These are phyloP conservation scores for Solanum chiquidenum DNA, from an alignment of 257 asterid species.

Conservation along the genomic window DNA sequence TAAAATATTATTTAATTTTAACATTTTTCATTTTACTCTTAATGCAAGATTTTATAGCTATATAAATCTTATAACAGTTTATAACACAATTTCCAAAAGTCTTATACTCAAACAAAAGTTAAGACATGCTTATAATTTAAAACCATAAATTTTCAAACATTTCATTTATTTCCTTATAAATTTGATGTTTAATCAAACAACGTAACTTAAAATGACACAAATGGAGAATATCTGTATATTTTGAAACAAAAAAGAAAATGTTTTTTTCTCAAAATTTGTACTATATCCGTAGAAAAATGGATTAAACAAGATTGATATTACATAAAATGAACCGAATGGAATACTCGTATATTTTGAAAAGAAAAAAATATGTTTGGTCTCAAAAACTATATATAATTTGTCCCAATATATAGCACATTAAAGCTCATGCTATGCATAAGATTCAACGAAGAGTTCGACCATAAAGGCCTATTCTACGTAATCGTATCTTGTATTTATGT, in stretches of 20 bases:
- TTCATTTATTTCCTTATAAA: background rate
- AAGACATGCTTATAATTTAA: background rate
- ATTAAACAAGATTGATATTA: background rate
- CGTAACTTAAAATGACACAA: background rate
- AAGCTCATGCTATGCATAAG: background rate
- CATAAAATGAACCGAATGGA: background rate
- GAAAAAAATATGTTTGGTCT: background rate
- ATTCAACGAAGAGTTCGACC: rapidly evolving
- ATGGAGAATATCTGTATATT: background rate
- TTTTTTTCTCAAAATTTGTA: background rate
- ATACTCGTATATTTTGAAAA: background rate
- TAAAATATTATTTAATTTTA: background rate
- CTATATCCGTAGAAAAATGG: background rate
- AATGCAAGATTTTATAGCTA: background rate
- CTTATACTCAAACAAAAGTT: background rate
- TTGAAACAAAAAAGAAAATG: background rate
- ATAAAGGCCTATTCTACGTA: background rate
- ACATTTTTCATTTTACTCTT: background rate
- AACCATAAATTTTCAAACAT: background rate
- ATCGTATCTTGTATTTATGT: too few species aligned
- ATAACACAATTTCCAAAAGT: background rate
- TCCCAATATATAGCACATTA: background rate
- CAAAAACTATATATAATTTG: background rate
- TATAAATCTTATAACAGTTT: background rate
- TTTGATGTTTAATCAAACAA: background rate